Percentiles rank a stretch among this genome's conserved stretches.
These are phyloP conservation scores for Clavaria fumosa DNA, from an alignment of 768 basidiomycete genomes.

Conservation along the genomic window DNA sequence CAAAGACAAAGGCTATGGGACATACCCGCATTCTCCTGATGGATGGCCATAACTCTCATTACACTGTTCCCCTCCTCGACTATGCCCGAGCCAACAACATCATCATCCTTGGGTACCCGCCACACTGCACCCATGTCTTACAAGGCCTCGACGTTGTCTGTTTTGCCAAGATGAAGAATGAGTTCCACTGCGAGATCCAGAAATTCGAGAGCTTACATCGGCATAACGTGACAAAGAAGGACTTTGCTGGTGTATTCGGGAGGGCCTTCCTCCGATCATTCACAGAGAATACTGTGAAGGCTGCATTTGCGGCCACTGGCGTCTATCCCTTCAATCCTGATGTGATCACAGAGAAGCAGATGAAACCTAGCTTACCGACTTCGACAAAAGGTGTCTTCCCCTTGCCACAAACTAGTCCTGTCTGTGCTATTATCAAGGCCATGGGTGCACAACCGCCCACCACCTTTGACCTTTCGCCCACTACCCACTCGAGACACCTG, in stretches of 20 bases:
- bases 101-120: slow-evolving; percentile 22
- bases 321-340: slow-evolving; percentile 13
- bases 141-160: slow-evolving; percentile 32
- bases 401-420: slow-evolving; percentile 8
- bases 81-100: slow-evolving; percentile 23
- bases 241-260: slow-evolving; percentile 13
- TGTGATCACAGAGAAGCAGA: slow-evolving; percentile 12
- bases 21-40: slow-evolving; percentile 19
- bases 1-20: slow-evolving; percentile 21
- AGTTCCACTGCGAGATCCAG: neutral
- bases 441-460: neutral
- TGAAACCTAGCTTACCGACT: slow-evolving; percentile 13
- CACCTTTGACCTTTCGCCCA: neutral
- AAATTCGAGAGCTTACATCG: neutral
- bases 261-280: slow-evolving; percentile 12
- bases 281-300: slow-evolving; percentile 10
- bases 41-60: slow-evolving; percentile 30
- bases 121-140: slow-evolving; percentile 25
- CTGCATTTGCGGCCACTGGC: slow-evolving; percentile 14
- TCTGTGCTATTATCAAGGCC: slow-evolving; percentile 3
- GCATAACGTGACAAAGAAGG: slow-evolving; percentile 9
- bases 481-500: neutral
- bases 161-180: slow-evolving; percentile 24
- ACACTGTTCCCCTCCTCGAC: slow-evolving; percentile 19
- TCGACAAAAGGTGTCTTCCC: slow-evolving; percentile 12